Conservation (phyloP, 1,139 yeast genomes). For the Hyphopichia wangnamkhiaoensis region DNA sequence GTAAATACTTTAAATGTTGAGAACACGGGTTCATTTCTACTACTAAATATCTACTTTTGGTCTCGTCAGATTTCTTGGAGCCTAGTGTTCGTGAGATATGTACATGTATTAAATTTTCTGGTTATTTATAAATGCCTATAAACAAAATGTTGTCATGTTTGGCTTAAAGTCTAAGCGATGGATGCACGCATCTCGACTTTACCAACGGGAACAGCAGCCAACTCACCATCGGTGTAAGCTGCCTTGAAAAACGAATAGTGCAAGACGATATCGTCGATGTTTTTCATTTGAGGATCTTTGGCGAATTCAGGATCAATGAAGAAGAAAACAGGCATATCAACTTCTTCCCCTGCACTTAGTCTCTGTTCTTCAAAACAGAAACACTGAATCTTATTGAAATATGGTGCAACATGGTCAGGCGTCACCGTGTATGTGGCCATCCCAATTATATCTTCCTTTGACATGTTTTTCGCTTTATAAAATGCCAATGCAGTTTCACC, state of each 20-base stretch:
- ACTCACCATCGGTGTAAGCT: slow-evolving; percentile 47
- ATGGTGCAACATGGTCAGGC: slow-evolving; percentile 95
- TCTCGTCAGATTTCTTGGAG: too few species aligned
- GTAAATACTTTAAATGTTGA: too few species aligned
- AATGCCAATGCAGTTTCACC: slow-evolving; percentile 98
- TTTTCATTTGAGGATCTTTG: slow-evolving; percentile 89
- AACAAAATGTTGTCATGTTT: background rate
- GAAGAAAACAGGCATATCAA: slow-evolving; percentile 98
- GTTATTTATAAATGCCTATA: background rate
- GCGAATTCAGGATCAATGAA: slow-evolving; percentile 98
- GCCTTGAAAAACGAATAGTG: slow-evolving; percentile 91
- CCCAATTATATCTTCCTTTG: slow-evolving; percentile 90
- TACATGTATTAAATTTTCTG: background rate
- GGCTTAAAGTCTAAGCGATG: slow-evolving; percentile 1
- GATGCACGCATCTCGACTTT: slow-evolving; percentile 21
- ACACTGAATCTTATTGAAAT: slow-evolving; percentile 95
- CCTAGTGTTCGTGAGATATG: background rate
- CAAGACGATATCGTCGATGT: slow-evolving; percentile 84
- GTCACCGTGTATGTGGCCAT: slow-evolving; percentile 98
- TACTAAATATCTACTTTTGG: too few species aligned
- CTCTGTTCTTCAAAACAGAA: slow-evolving; percentile 98
- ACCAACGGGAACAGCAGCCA: slow-evolving; percentile 44
- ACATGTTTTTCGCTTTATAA: slow-evolving; percentile 84
- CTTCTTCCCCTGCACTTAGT: slow-evolving; percentile 93
- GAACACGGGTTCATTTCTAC: too few species aligned